These are phyloP conservation scores for Ophiocordyceps robertsii DNA, from an alignment of 2,329 filamentous ascomycete species.

Conservation along the genomic window DNA sequence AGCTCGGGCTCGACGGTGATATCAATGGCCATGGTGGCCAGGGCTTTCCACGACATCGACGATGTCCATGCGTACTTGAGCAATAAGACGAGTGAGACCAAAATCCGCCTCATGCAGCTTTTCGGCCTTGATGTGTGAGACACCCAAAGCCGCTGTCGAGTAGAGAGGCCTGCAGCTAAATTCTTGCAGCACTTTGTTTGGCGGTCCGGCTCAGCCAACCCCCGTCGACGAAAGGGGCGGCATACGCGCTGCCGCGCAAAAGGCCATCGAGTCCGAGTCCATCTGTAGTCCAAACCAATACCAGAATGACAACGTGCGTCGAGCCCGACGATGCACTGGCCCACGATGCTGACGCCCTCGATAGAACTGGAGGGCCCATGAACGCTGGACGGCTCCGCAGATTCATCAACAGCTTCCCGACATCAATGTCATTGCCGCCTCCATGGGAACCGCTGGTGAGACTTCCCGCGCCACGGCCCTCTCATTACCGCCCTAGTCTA, in stretches of 20 bases:
- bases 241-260: constrained; percentile 15
- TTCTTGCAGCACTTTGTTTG: constrained; percentile 17
- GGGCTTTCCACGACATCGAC: constrained; percentile 22
- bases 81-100: constrained; percentile 29
- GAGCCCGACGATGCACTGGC: not conserved
- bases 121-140: constrained; percentile 20
- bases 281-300: constrained; percentile 20
- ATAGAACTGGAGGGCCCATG: constrained; percentile 39
- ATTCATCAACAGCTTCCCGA: constrained; percentile 41
- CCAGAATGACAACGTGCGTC: constrained; percentile 16
- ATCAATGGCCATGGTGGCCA: constrained; percentile 32
- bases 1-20: constrained; percentile 50
- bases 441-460: constrained; percentile 34
- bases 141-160: not conserved
- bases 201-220: constrained; percentile 19
- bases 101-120: constrained; percentile 18
- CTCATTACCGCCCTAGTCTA: not conserved
- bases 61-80: constrained; percentile 29
- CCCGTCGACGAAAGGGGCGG: constrained; percentile 17
- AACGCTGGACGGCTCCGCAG: constrained; percentile 46
- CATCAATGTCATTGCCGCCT: constrained; percentile 39
- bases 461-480: not conserved
- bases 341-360: not conserved
- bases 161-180: constrained; percentile 3
- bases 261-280: constrained; percentile 14